A percentile compares a stretch with the other conserved stretches of the same genome.
These are phyloP conservation scores for Plasmodium malariae DNA, from an alignment of 169 alveolate genomes.

Conservation along the genomic window DNA sequence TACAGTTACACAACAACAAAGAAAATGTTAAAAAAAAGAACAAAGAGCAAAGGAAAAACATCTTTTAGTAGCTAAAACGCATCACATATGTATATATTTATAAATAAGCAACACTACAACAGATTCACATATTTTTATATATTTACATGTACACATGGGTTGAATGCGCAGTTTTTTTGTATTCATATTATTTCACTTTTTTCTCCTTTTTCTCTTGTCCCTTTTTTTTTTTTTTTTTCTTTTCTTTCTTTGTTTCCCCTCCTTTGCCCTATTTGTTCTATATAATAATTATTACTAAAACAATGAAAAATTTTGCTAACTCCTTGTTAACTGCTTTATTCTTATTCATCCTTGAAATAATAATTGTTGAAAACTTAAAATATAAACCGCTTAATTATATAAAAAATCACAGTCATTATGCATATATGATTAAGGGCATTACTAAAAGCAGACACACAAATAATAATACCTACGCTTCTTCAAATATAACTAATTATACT, in stretches of 20 bases:
- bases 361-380: conserved; percentile 24
- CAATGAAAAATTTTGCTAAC: neutral
- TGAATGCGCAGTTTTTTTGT: neutral
- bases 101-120: too few species aligned
- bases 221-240: neutral
- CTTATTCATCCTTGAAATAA: conserved; percentile 4
- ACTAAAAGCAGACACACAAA: conserved; percentile 13
- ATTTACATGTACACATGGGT: neutral
- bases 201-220: neutral
- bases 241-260: neutral
- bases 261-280: neutral
- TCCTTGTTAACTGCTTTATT: neutral
- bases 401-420: conserved; percentile 16
- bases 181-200: neutral
- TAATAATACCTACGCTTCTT: neutral
- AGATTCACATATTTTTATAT: too few species aligned
- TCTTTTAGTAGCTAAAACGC: too few species aligned
- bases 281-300: neutral
- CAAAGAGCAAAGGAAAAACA: too few species aligned
- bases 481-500: neutral
- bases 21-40: too few species aligned
- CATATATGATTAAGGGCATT: neutral
- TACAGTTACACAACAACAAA: too few species aligned
- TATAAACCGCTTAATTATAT: conserved; percentile 18
- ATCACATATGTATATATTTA: too few species aligned